phyloP scores from a whole-genome alignment of 768 basidiomycete genomes.

The Amanita molliuscula region DNA sequence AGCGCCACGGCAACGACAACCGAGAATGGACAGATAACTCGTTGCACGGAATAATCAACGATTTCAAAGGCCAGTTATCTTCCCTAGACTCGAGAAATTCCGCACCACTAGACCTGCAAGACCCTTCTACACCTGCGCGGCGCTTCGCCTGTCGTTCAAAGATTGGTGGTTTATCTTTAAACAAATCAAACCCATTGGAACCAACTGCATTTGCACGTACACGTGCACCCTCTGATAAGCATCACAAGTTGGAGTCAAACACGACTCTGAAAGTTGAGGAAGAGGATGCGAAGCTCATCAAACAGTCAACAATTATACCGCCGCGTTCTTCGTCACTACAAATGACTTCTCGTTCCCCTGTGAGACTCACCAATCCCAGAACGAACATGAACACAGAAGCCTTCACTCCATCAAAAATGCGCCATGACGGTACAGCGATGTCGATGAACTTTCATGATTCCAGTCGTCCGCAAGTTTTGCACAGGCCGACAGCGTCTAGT shows the following conservation, averaged over 20 bases:
- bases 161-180: constrained; percentile 16
- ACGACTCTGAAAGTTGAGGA: neutral
- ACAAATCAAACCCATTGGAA: constrained; percentile 8
- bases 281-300: neutral
- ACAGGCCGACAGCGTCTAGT: constrained; percentile 63
- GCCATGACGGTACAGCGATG: constrained; percentile 24
- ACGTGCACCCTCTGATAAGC: neutral
- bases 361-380: constrained; percentile 19
- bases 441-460: constrained; percentile 23
- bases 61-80: constrained; percentile 65
- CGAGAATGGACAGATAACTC: constrained; percentile 25
- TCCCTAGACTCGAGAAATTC: constrained; percentile 49
- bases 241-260: neutral
- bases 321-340: constrained; percentile 43
- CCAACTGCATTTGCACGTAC: neutral
- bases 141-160: constrained; percentile 27
- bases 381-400: constrained; percentile 9
- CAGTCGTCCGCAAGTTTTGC: constrained; percentile 47
- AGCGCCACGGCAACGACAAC: neutral
- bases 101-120: constrained; percentile 48
- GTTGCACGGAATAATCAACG: constrained; percentile 54
- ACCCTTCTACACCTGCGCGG: constrained; percentile 51
- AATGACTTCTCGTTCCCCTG: constrained; percentile 21
- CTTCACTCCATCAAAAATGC: constrained; percentile 21
- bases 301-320: constrained; percentile 28